Evolutionary conservation across 441 rosid species (phyloP).

Genomic region (Populus trichocarpa): DNA sequence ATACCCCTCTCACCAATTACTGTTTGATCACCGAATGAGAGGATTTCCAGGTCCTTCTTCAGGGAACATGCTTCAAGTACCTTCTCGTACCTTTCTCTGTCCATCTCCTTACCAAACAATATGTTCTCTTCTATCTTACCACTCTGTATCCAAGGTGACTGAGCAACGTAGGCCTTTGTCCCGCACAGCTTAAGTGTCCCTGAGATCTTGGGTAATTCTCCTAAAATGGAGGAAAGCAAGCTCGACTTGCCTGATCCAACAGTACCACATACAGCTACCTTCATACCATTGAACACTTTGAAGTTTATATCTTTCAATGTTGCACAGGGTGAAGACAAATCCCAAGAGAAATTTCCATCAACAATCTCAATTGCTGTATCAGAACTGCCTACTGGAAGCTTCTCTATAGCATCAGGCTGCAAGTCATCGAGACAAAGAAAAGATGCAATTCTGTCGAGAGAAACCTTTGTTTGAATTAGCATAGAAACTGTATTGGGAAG

Average conservation of each 20-base stretch:
- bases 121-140: too few species aligned
- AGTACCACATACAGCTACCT: conserved; percentile 54
- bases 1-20: too few species aligned
- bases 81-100: too few species aligned
- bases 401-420: conserved; percentile 35
- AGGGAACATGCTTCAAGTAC: too few species aligned
- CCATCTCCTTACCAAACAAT: too few species aligned
- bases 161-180: too few species aligned
- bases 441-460: conserved; percentile 57
- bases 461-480: conserved; percentile 57
- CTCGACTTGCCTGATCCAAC: conserved; percentile 14
- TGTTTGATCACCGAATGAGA: too few species aligned
- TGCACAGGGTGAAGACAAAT: background rate
- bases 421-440: conserved; percentile 54
- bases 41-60: too few species aligned
- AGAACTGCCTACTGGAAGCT: conserved; percentile 30
- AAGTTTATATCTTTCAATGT: conserved; percentile 35
- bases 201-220: too few species aligned
- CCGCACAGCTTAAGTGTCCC: too few species aligned
- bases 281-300: conserved; percentile 34
- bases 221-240: too few species aligned
- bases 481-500: conserved; percentile 59
- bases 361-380: conserved; percentile 33
- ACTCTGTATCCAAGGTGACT: too few species aligned
- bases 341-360: conserved; percentile 33